Evolutionary conservation across 139 green algal species (phyloP).

Genomic region (Tetradesmus lagerheimii): DNA sequence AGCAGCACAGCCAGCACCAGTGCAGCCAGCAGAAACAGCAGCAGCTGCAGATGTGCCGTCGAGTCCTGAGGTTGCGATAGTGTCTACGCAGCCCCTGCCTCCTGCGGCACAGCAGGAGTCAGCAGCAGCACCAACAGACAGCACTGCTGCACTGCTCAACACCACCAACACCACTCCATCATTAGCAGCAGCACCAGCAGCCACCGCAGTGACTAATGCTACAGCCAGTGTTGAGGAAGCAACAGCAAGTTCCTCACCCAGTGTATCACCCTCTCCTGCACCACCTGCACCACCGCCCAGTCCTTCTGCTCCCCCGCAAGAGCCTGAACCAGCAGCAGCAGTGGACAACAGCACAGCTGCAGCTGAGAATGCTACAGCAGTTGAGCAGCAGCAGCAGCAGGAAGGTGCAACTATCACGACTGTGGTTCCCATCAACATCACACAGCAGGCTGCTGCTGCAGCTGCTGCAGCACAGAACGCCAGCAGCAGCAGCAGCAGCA

Average conservation of each 20-base stretch:
- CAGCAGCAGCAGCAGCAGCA: background rate
- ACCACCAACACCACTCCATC: background rate
- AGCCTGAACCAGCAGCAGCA: background rate
- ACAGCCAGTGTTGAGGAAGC: background rate
- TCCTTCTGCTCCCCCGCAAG: no score
- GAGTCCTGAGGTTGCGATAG: background rate
- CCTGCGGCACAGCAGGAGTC: background rate
- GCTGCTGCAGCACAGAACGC: no score
- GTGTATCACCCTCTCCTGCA: background rate
- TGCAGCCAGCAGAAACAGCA: background rate
- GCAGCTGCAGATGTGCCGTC: background rate
- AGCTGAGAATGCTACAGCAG: background rate
- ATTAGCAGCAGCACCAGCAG: background rate
- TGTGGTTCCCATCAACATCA: background rate
- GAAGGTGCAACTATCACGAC: background rate
- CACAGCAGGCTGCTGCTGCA: no score
- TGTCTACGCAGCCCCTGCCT: background rate
- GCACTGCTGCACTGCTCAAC: background rate
- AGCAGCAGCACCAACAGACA: background rate
- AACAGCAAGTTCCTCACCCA: background rate
- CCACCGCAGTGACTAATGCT: background rate
- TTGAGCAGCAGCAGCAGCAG: background rate
- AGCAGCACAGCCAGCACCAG: background rate
- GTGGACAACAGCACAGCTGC: background rate
- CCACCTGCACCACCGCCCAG: no score